phyloP scores from a whole-genome alignment of 2,329 filamentous ascomycete species.

The Ophidiomyces ophidiicola region DNA sequence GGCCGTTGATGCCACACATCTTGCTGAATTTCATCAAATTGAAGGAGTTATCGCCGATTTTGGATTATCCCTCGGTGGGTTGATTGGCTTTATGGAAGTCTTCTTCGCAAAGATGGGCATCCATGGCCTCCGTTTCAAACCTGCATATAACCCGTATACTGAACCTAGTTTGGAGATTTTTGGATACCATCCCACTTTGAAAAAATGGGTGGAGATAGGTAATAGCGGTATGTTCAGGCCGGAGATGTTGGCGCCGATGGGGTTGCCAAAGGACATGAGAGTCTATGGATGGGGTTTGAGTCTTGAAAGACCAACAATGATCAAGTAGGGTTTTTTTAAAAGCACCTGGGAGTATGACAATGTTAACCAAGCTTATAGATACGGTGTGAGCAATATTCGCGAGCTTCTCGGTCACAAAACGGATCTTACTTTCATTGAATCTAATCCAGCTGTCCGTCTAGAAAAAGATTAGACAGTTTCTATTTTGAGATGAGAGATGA shows the following conservation, averaged over 20 bases:
- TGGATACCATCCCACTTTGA: conserved; percentile 77
- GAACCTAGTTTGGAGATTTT: conserved; percentile 98
- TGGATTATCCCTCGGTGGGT: conserved; percentile 74
- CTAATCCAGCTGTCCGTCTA: conserved; percentile 78
- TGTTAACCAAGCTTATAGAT: conserved; percentile 27
- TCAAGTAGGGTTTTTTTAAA: conserved; percentile 53
- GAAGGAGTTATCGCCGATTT: conserved; percentile 98
- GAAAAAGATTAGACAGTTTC: conserved; percentile 56
- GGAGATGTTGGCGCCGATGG: conserved; percentile 94
- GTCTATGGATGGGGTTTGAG: conserved; percentile 91
- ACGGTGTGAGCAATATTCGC: conserved; percentile 75
- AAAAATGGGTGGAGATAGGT: conserved; percentile 91
- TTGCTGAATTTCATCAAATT: conserved; percentile 97
- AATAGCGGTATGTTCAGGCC: conserved; percentile 98
- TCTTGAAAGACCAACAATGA: conserved; percentile 94
- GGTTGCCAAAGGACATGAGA: conserved; percentile 75
- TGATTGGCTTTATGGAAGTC: conserved; percentile 88
- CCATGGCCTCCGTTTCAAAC: conserved; percentile 79
- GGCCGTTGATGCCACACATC: conserved; percentile 88
- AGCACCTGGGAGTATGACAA: background rate
- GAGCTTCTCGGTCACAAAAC: conserved; percentile 92
- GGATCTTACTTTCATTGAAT: conserved; percentile 82
- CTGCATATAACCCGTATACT: conserved; percentile 89
- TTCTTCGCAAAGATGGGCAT: conserved; percentile 98
- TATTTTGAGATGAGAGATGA: conserved; percentile 6